Evolutionary conservation across 164 flowering plant species (phyloP).

Genomic region (Pachysandra terminalis): DNA sequence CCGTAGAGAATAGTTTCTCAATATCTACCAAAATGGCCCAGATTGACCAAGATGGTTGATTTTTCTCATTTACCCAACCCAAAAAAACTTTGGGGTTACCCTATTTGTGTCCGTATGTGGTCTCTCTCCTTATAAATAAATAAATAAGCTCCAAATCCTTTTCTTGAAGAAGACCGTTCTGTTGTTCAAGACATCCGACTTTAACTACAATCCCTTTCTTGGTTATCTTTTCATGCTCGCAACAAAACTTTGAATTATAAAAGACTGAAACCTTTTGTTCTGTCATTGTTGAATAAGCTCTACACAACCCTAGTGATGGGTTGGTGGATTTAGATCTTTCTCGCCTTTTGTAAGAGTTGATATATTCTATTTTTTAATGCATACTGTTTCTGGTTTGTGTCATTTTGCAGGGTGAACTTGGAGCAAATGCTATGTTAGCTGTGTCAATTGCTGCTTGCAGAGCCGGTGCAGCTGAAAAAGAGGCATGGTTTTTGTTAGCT

Average conservation of each 20-base stretch:
- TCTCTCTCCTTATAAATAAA: no score
- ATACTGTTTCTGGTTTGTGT: not conserved
- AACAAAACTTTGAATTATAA: not conserved
- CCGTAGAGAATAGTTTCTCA: no score
- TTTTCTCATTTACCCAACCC: no score
- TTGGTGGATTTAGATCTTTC: not conserved
- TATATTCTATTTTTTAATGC: not conserved
- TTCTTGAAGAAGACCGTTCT: no score
- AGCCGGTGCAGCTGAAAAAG: slow-evolving; percentile 99
- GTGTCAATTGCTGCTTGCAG: slow-evolving; percentile 98
- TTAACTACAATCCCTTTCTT: no score
- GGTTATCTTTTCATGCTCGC: no score
- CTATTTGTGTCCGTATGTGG: no score
- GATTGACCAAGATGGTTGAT: no score
- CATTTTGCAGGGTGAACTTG: slow-evolving; percentile 66
- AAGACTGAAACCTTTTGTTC: not conserved
- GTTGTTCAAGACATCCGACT: no score
- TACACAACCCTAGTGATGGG: not conserved
- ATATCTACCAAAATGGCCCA: no score
- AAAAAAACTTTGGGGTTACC: no score
- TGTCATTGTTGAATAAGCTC: not conserved
- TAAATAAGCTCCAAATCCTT: no score
- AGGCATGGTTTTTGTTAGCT: slow-evolving; percentile 41
- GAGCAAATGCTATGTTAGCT: slow-evolving; percentile 81
- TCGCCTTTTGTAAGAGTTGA: not conserved